These are phyloP conservation scores for Talaromyces stipitatus DNA, from an alignment of 495 filamentous ascomycete species.

Conservation along the genomic window DNA sequence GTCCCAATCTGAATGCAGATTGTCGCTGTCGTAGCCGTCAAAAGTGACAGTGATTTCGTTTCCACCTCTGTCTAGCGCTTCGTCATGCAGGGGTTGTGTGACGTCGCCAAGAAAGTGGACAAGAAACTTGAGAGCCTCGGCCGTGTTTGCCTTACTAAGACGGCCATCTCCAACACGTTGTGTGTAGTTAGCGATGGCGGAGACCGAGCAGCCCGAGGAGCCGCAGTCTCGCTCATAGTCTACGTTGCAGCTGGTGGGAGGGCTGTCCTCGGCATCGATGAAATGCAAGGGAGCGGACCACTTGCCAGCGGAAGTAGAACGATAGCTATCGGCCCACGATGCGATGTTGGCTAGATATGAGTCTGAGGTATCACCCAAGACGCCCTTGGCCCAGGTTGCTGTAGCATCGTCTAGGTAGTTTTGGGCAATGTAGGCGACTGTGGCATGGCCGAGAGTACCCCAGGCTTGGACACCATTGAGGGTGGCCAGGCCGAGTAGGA, in stretches of 20 bases:
- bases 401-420: conserved; percentile 51
- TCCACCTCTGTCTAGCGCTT: conserved; percentile 47
- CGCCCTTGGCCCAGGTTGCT: conserved; percentile 53
- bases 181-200: conserved; percentile 54
- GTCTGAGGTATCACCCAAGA: not conserved
- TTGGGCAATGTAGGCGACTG: conserved; percentile 51
- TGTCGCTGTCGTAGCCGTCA: conserved; percentile 19
- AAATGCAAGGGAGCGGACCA: conserved; percentile 46
- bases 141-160: not conserved
- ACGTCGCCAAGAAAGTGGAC: conserved; percentile 58
- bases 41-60: conserved; percentile 54
- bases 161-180: not conserved
- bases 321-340: conserved; percentile 37
- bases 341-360: not conserved
- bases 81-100: conserved; percentile 56
- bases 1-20: conserved; percentile 60
- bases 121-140: conserved; percentile 41
- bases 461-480: conserved; percentile 27
- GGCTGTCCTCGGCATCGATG: conserved; percentile 45
- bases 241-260: conserved; percentile 49
- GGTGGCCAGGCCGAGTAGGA: not conserved
- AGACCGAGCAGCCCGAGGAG: conserved; percentile 39
- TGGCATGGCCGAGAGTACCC: conserved; percentile 54
- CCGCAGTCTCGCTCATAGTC: conserved; percentile 54
- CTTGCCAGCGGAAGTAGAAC: conserved; percentile 42